Percentiles rank a stretch among this genome's conserved stretches.
Evolutionary conservation across 176 grass and related monocot genomes (phyloP).

Genomic region (Tuctoria greenei): DNA sequence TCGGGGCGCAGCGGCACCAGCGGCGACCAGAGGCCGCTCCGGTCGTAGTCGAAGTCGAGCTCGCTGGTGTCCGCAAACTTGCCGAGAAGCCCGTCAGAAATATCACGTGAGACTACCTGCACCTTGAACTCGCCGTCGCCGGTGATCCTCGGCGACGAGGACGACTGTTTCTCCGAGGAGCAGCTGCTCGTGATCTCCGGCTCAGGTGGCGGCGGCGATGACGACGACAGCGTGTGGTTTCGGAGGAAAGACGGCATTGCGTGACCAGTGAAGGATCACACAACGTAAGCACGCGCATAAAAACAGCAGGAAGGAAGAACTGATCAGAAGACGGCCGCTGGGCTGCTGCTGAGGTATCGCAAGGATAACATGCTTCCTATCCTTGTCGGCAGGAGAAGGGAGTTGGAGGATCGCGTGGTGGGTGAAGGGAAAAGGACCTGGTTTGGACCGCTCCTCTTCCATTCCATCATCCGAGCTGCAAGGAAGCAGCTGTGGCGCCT

Average conservation of each 20-base stretch:
- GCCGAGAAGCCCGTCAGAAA: constrained; percentile 60
- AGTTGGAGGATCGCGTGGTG: not conserved
- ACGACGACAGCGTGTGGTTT: not conserved
- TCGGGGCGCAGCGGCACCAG: constrained; percentile 52
- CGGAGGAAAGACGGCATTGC: not conserved
- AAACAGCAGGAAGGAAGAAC: not conserved
- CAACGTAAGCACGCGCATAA: too few species aligned
- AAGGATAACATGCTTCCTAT: not conserved
- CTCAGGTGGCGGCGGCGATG: too few species aligned
- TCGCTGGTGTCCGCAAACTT: constrained; percentile 83
- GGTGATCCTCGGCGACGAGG: not conserved
- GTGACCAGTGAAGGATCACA: too few species aligned
- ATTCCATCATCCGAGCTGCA: not conserved
- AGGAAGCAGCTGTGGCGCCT: not conserved
- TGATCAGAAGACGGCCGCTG: not conserved
- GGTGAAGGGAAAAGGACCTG: constrained; percentile 39
- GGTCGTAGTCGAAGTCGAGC: constrained; percentile 81
- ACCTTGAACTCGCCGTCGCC: not conserved
- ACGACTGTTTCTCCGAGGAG: not conserved
- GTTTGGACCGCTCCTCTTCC: not conserved
- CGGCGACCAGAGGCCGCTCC: constrained; percentile 83
- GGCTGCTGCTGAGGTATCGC: constrained; percentile 20
- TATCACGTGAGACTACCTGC: constrained; percentile 61
- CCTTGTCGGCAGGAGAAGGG: not conserved
- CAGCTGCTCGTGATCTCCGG: constrained; percentile 29